Evolutionary conservation across 164 flowering plant species (phyloP).

Genomic region (Annona squamosa): DNA sequence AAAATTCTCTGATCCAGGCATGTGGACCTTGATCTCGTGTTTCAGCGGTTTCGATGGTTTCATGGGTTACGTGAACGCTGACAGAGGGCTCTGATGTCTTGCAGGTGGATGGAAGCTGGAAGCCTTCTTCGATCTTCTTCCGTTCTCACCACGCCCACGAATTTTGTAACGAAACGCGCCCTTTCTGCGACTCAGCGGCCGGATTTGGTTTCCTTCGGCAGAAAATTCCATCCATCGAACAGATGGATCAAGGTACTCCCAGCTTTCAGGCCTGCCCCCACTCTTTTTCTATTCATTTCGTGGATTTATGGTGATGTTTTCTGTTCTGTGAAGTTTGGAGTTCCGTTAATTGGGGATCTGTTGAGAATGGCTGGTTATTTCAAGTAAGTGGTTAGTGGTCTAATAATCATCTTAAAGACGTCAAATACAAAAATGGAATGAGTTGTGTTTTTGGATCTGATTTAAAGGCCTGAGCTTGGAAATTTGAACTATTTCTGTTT

Average conservation of each 20-base stretch:
- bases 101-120: constrained; percentile 31
- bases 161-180: constrained; percentile 10
- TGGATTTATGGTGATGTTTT: background rate
- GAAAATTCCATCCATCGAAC: constrained; percentile 8
- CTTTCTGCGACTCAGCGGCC: constrained; percentile 10
- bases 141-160: constrained; percentile 3
- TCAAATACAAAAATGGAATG: too few species aligned
- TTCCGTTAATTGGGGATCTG: background rate
- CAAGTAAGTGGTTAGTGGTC: too few species aligned
- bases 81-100: background rate
- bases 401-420: too few species aligned
- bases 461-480: too few species aligned
- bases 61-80: background rate
- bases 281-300: background rate
- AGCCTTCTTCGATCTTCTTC: constrained; percentile 21
- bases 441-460: too few species aligned
- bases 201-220: constrained; percentile 12
- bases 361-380: too few species aligned
- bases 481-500: too few species aligned
- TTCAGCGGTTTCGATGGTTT: background rate
- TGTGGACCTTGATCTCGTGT: background rate
- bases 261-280: too few species aligned
- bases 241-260: constrained; percentile 23
- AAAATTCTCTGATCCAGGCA: background rate
- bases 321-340: background rate